phyloP scores from a whole-genome alignment of 805 yeast species.

The Teunomyces tritomae region DNA sequence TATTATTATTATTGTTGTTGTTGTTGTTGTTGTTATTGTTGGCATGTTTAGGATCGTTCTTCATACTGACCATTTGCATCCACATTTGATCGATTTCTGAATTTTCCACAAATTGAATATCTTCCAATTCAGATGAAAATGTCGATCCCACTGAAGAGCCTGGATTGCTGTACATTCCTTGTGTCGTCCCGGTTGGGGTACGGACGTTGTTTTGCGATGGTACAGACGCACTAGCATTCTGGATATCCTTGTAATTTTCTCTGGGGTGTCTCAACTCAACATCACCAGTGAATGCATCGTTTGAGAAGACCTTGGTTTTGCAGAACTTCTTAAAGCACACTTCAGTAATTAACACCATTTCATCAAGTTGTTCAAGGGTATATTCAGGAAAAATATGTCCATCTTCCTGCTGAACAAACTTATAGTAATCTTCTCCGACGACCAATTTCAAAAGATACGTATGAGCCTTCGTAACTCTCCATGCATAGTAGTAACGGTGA shows the following conservation, averaged over 20 bases:
- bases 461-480: conserved; percentile 63
- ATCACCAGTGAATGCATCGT: conserved; percentile 4
- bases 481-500: conserved; percentile 61
- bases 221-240: neutral
- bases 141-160: conserved; percentile 7
- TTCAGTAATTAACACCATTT: conserved; percentile 26
- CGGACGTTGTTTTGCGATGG: neutral
- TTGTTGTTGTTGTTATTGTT: neutral
- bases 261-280: conserved; percentile 3
- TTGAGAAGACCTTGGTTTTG: conserved; percentile 9
- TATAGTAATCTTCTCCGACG: conserved; percentile 25
- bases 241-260: neutral
- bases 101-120: conserved; percentile 19
- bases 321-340: conserved; percentile 21
- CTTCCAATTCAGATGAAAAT: conserved; percentile 12
- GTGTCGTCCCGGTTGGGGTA: neutral
- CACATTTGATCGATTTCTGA: conserved; percentile 36
- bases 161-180: neutral
- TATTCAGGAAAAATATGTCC: conserved; percentile 12
- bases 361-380: conserved; percentile 23
- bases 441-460: conserved; percentile 38
- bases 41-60: conserved; percentile 11
- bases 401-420: conserved; percentile 1
- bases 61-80: conserved; percentile 29
- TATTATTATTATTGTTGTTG: neutral